Evolutionary conservation across 2,329 filamentous ascomycete genomes (phyloP).

Genomic region (Allantophomopsis cytisporea): DNA sequence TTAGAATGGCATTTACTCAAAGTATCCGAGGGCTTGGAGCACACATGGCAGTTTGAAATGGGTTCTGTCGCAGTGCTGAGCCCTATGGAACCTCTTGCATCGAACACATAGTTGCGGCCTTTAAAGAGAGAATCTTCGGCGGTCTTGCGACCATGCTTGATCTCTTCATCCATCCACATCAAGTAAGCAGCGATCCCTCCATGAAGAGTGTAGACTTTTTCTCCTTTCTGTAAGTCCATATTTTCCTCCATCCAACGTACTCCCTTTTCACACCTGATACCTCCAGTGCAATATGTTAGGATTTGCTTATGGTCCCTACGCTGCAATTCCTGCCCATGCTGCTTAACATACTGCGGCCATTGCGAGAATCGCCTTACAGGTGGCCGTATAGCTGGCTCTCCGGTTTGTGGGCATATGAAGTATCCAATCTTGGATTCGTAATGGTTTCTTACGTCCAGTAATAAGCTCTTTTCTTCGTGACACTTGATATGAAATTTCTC

Average conservation of each 20-base stretch:
- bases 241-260: slow-evolving; percentile 16
- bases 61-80: slow-evolving; percentile 6
- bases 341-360: slow-evolving; percentile 17
- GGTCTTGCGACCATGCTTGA: slow-evolving; percentile 11
- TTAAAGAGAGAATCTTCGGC: slow-evolving; percentile 15
- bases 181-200: slow-evolving; percentile 19
- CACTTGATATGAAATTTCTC: slow-evolving; percentile 16
- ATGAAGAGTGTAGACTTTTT: slow-evolving; percentile 15
- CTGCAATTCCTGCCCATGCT: slow-evolving; percentile 4
- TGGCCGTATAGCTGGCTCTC: slow-evolving; percentile 14
- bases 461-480: slow-evolving; percentile 5
- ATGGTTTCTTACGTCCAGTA: slow-evolving; percentile 19
- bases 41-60: slow-evolving; percentile 17
- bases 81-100: slow-evolving; percentile 16
- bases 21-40: slow-evolving; percentile 9
- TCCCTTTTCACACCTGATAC: slow-evolving; percentile 19
- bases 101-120: slow-evolving; percentile 19
- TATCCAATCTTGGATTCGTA: slow-evolving; percentile 20
- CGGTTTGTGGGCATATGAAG: slow-evolving; percentile 14
- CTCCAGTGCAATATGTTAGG: slow-evolving; percentile 19
- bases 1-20: slow-evolving; percentile 16
- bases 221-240: slow-evolving; percentile 7
- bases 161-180: slow-evolving; percentile 19
- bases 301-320: slow-evolving; percentile 6
- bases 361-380: slow-evolving; percentile 17